Conservation (phyloP, 2,329 filamentous ascomycete species). For the Zymoseptoria pseudotritici region DNA sequence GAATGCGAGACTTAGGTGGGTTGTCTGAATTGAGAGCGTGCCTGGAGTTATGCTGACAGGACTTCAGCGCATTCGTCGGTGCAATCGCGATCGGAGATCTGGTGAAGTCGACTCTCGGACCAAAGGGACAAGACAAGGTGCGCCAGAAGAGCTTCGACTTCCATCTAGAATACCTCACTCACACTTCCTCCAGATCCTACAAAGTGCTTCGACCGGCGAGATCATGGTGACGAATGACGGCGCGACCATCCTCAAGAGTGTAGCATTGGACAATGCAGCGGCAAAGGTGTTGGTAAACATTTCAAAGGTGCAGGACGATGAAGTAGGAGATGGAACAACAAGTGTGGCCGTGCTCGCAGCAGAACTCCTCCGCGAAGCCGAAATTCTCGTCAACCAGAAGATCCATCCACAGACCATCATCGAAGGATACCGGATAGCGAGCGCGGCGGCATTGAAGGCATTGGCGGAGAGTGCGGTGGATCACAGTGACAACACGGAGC, state of each 20-base stretch:
- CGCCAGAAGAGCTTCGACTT: slow-evolving; percentile 40
- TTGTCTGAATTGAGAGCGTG: neutral
- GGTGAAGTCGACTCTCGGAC: slow-evolving; percentile 93
- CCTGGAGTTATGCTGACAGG: slow-evolving; percentile 7
- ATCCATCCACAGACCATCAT: slow-evolving; percentile 99
- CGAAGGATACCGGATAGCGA: slow-evolving; percentile 96
- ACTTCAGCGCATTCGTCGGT: slow-evolving; percentile 71
- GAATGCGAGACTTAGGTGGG: slow-evolving; percentile 20
- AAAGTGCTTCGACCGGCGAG: slow-evolving; percentile 71
- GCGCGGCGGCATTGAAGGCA: slow-evolving; percentile 74
- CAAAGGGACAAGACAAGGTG: slow-evolving; percentile 99
- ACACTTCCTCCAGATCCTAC: slow-evolving; percentile 19
- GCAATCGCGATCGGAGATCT: slow-evolving; percentile 96
- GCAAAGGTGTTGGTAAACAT: slow-evolving; percentile 99
- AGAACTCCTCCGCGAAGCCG: slow-evolving; percentile 89
- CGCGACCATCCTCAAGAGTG: slow-evolving; percentile 95
- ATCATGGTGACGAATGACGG: slow-evolving; percentile 99
- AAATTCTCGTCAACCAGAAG: slow-evolving; percentile 95
- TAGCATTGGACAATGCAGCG: slow-evolving; percentile 95
- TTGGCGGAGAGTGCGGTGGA: slow-evolving; percentile 80
- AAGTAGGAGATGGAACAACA: slow-evolving; percentile 95
- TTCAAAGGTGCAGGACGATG: slow-evolving; percentile 97
- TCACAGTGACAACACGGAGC: slow-evolving; percentile 73
- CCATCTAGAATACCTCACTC: slow-evolving; percentile 1
- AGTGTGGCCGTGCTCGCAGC: slow-evolving; percentile 95